Evolutionary conservation across 75 land plant genomes (phyloP), one percentile per base, ranked within the genome.

Genomic region (Adiantum capillusveneris): DNA sequence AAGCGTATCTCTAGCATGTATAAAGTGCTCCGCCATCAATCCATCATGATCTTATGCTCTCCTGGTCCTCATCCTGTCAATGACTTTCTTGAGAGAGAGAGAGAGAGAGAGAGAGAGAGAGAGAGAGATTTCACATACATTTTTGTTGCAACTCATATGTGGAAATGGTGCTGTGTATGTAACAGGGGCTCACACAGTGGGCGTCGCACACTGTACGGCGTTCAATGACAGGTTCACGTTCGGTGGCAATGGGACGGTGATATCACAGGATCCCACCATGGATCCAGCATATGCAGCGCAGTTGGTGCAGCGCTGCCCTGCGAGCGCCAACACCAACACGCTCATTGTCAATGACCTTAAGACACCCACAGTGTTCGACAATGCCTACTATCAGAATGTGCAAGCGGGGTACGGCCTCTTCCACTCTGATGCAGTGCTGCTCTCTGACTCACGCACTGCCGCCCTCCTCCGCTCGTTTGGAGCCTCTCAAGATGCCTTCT

Each of bases 141-240:
- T n/a, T n/a, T n/a, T n/a, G n/a, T n/a, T n/a, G n/a, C n/a, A n/a
- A n/a, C n/a, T n/a, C n/a, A n/a, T n/a, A n/a, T n/a, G n/a, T n/a
- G n/a, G n/a, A n/a, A n/a, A n/a, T n/a, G n/a, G n/a, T n/a, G n/a
- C n/a, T n/a, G n/a, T n/a, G n/a, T n/a, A n/a, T n/a, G n/a, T n/a
- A n/a, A n/a, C 80, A 85, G 85, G 85, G 11, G 85, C 80, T 13
- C 89, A 85, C 69, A 85, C 89, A 17, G 79, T 85, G 2, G 85
- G 89, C 48, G 25, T 62, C 1, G 69, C 89, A 5, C 89, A 85
- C 58, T 85, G 89, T 72, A 67, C 30, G 27, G 58, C 81, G 25
- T 81, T 85, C 75, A 74, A 68, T 11, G 80, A 79, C 42, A 59
- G 83, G 11, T 74, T 79, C 74, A 31, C 58, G 43, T 41, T 50